A percentile compares a stretch with the other conserved stretches of the same genome.
Evolutionary conservation across 2,329 filamentous ascomycete genomes (phyloP).

Genomic region (Penicillium hesseltinei): DNA sequence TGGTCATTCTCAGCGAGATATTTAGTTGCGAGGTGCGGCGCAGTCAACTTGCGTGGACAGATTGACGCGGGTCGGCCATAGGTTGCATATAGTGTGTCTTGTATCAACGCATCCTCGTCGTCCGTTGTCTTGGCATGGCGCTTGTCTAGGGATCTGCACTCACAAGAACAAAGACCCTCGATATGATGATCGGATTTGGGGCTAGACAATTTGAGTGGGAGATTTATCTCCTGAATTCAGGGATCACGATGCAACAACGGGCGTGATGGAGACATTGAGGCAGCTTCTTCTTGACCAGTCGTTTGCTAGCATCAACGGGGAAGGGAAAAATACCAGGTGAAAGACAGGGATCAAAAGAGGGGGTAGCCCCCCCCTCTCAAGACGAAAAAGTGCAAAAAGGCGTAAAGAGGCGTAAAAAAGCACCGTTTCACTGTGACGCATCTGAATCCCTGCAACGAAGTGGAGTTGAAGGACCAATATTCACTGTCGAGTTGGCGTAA

Average conservation of each 20-base stretch:
- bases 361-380: slow-evolving; percentile 7
- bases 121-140: slow-evolving; percentile 34
- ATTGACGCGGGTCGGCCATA: slow-evolving; percentile 15
- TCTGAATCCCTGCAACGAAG: slow-evolving; percentile 23
- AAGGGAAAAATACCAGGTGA: slow-evolving; percentile 3
- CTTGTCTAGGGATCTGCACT: slow-evolving; percentile 27
- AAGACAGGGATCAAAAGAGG: slow-evolving; percentile 25
- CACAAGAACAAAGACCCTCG: slow-evolving; percentile 8
- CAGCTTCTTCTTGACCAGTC: not conserved
- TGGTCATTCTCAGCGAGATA: slow-evolving; percentile 9
- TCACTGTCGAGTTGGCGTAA: not conserved
- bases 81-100: slow-evolving; percentile 13
- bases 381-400: slow-evolving; percentile 10
- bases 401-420: slow-evolving; percentile 10
- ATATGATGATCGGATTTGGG: slow-evolving; percentile 5
- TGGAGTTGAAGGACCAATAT: slow-evolving; percentile 11
- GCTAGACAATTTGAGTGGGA: not conserved
- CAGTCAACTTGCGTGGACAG: slow-evolving; percentile 22
- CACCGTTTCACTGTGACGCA: slow-evolving; percentile 20
- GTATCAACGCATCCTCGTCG: slow-evolving; percentile 21
- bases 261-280: not conserved
- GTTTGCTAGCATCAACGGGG: not conserved
- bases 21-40: slow-evolving; percentile 18
- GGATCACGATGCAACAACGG: not conserved
- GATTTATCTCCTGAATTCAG: not conserved